phyloP scores from a whole-genome alignment of 352 stramenopile species.

The Phytophthora pseudosyringae region DNA sequence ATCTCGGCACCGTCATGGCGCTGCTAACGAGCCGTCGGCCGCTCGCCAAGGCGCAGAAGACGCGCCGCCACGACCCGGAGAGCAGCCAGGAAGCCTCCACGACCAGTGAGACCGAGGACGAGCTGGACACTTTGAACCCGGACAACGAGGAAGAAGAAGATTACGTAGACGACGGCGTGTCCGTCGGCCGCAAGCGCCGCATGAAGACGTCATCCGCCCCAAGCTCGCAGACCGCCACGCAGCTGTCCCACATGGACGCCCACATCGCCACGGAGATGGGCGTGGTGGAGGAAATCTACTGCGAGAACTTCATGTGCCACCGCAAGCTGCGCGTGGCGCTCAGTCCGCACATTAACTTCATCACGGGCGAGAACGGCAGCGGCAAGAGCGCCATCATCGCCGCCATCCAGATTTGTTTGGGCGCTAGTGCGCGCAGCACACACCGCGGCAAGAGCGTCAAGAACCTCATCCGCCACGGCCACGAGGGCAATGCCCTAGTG shows the following conservation, averaged over 20 bases:
- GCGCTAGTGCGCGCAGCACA: constrained; percentile 92
- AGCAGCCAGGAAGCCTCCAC: constrained; percentile 27
- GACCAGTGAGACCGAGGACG: constrained; percentile 46
- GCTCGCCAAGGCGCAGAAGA: constrained; percentile 38
- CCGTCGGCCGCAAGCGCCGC: constrained; percentile 29
- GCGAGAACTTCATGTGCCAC: constrained; percentile 99
- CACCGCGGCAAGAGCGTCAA: constrained; percentile 95
- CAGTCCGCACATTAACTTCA: constrained; percentile 85
- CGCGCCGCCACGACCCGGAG: constrained; percentile 15
- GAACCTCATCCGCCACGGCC: constrained; percentile 95
- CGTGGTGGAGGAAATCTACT: constrained; percentile 95
- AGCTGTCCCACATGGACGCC: constrained; percentile 21
- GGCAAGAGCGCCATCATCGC: constrained; percentile 98
- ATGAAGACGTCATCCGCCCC: constrained; percentile 4
- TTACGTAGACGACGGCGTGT: constrained; percentile 19
- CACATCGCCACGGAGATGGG: constrained; percentile 83
- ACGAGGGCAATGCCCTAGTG: constrained; percentile 85
- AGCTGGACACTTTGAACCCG: constrained; percentile 25
- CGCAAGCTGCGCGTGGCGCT: constrained; percentile 91
- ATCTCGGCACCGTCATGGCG: constrained; percentile 11
- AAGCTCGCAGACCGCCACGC: constrained; percentile 2
- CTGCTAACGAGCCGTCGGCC: constrained; percentile 25
- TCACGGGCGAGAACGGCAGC: constrained; percentile 93
- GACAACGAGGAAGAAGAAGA: constrained; percentile 27
- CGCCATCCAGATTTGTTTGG: constrained; percentile 97